Evolutionary conservation across 441 rosid species (phyloP).

Genomic region (Biscutella auriculata): DNA sequence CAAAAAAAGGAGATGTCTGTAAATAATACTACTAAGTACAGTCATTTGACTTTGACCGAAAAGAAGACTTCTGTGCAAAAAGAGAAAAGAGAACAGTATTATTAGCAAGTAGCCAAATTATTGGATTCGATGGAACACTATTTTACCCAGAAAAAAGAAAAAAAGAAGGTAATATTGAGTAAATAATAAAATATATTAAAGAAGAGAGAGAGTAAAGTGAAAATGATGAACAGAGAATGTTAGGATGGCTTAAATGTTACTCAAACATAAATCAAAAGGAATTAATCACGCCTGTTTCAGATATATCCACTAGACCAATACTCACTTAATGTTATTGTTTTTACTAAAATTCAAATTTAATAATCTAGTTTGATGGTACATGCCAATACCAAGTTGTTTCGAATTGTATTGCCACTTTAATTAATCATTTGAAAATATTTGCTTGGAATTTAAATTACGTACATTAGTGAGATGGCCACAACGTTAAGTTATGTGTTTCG

Average conservation of each 20-base stretch:
- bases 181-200: background rate
- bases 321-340: background rate
- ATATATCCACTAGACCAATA: slow-evolving; percentile 20
- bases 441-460: background rate
- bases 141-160: background rate
- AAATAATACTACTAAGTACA: slow-evolving; percentile 7
- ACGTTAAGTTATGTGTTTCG: slow-evolving; percentile 23
- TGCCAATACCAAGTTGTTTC: slow-evolving; percentile 5
- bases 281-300: slow-evolving; percentile 24
- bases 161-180: background rate
- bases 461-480: slow-evolving; percentile 17
- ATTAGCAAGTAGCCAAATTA: slow-evolving; percentile 19
- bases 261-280: slow-evolving; percentile 23
- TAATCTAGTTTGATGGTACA: slow-evolving; percentile 1
- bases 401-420: too few relatives aligned
- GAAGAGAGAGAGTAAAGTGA: slow-evolving; percentile 9
- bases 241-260: slow-evolving; percentile 24
- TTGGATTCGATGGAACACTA: slow-evolving; percentile 6
- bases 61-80: slow-evolving; percentile 13
- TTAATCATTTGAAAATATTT: slow-evolving; percentile 2
- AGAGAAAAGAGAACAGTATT: slow-evolving; percentile 10
- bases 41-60: slow-evolving; percentile 19
- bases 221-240: slow-evolving; percentile 26
- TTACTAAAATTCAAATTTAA: background rate
- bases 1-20: too few relatives aligned